Conservation (phyloP, 2,329 filamentous ascomycete genomes). For the Fulvia fulva region DNA sequence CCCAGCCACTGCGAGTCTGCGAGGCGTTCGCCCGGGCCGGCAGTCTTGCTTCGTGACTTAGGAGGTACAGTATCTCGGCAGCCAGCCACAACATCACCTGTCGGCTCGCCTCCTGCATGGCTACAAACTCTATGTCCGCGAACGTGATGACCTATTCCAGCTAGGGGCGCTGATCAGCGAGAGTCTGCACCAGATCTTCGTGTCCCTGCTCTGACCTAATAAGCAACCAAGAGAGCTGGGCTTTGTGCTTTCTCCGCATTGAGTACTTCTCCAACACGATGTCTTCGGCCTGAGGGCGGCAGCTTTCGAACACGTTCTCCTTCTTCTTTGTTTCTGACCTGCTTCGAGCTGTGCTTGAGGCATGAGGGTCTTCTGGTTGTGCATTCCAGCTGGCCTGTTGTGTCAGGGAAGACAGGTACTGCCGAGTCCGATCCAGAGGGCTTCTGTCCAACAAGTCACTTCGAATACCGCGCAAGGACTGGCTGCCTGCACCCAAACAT, state of each 20-base stretch:
- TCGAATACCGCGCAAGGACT: neutral
- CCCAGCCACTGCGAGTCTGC: too few species aligned
- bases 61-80: too few species aligned
- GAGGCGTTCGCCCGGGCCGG: too few species aligned
- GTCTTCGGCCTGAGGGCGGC: neutral
- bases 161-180: neutral
- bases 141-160: neutral
- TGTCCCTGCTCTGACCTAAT: neutral
- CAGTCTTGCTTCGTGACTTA: too few species aligned
- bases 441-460: neutral
- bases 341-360: neutral
- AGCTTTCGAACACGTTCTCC: neutral
- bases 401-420: neutral
- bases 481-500: neutral
- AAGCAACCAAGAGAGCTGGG: neutral
- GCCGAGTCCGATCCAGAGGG: neutral
- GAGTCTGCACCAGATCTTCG: neutral
- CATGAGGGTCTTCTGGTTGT: neutral
- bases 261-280: neutral
- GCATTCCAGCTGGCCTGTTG: neutral
- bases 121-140: too few species aligned
- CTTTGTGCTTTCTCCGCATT: neutral
- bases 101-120: too few species aligned
- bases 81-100: too few species aligned
- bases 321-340: neutral